These are phyloP conservation scores for Telopea speciosissima DNA, from an alignment of 177 flowering plant species.

Conservation along the genomic window DNA sequence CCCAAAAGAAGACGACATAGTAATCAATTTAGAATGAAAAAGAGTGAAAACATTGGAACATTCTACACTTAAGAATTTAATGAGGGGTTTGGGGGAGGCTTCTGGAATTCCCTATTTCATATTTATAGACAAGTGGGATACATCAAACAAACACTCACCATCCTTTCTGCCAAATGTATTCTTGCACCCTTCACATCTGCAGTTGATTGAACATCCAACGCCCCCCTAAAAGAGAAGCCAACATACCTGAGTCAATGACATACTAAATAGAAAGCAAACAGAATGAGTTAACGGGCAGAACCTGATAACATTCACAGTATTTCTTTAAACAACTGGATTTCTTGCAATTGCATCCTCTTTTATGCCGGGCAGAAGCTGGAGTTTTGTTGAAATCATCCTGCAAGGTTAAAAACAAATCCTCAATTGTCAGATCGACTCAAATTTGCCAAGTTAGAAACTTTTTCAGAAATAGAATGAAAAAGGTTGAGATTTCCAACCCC, in stretches of 20 bases:
- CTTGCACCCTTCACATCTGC: conserved; percentile 96
- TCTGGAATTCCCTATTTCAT: background rate
- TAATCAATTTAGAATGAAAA: background rate
- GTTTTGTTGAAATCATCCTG: conserved; percentile 80
- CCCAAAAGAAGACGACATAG: no score
- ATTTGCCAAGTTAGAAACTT: background rate
- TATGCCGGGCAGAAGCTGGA: conserved; percentile 96
- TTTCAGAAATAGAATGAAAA: background rate
- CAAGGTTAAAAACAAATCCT: conserved; percentile 5
- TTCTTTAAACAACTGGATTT: conserved; percentile 93
- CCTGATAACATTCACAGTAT: conserved; percentile 99
- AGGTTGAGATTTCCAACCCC: conserved; percentile 40
- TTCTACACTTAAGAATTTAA: background rate
- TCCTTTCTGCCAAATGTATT: conserved; percentile 88
- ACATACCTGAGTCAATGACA: conserved; percentile 11
- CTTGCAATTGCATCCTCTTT: conserved; percentile 99
- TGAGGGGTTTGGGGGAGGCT: no score
- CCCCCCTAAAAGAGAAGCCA: conserved; percentile 60
- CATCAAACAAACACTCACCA: conserved; percentile 43
- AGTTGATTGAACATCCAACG: conserved; percentile 91
- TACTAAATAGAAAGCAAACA: conserved; percentile 5
- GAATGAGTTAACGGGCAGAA: conserved; percentile 19
- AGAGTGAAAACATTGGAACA: background rate
- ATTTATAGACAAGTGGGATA: background rate
- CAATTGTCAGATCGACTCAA: conserved; percentile 1